These are phyloP conservation scores for Scheffersomyces titani DNA, from an alignment of 1,139 yeast genomes.

Conservation along the genomic window DNA sequence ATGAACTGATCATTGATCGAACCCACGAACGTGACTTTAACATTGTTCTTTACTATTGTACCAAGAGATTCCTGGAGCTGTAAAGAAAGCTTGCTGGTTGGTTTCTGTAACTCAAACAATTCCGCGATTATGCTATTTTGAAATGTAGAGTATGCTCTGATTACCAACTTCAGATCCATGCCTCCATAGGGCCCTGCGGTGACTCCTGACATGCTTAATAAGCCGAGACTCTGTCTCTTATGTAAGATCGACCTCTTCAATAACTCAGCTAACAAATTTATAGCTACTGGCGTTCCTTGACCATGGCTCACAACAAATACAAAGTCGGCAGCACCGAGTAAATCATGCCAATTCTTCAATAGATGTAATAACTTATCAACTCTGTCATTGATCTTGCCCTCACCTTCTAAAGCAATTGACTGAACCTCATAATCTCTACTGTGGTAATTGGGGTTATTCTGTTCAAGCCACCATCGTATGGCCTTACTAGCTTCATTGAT, in stretches of 20 bases:
- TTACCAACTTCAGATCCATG: conserved; percentile 46
- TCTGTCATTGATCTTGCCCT: conserved; percentile 47
- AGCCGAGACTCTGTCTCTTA: conserved; percentile 31
- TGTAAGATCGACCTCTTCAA: conserved; percentile 10
- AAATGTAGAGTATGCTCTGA: conserved; percentile 44
- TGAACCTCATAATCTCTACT: conserved; percentile 33
- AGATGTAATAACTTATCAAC: conserved; percentile 35
- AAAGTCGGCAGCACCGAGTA: conserved; percentile 40
- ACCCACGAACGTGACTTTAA: conserved; percentile 53
- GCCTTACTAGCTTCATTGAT: conserved; percentile 38
- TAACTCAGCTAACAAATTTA: conserved; percentile 41
- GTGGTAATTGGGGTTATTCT: conserved; percentile 21
- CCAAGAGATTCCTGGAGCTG: conserved; percentile 34
- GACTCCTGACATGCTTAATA: conserved; percentile 49
- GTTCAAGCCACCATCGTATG: conserved; percentile 39
- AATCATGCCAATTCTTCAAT: conserved; percentile 44
- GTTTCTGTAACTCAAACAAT: conserved; percentile 46
- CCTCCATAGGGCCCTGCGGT: conserved; percentile 46
- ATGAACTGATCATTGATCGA: conserved; percentile 47
- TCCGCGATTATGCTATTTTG: conserved; percentile 54
- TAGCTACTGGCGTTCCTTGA: conserved; percentile 47
- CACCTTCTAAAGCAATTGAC: conserved; percentile 54
- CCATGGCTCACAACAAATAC: conserved; percentile 47
- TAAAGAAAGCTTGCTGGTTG: conserved; percentile 31
- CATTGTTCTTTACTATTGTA: conserved; percentile 37